These are phyloP conservation scores for Hura crepitans DNA, from an alignment of 441 rosid species.

Conservation along the genomic window DNA sequence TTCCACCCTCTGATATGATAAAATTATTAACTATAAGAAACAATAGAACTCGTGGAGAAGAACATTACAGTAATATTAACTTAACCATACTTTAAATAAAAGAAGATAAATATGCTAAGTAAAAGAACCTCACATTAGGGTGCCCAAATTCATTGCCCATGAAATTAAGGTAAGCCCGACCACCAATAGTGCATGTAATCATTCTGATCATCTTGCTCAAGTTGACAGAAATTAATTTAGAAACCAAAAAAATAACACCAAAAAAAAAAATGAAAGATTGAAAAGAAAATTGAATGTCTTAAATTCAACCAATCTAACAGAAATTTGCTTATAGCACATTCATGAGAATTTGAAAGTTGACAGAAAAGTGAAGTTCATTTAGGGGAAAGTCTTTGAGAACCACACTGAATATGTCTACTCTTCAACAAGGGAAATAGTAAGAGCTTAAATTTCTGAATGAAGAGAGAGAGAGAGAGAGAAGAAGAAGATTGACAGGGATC, in stretches of 20 bases:
- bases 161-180: conserved; percentile 85
- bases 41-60: conserved; percentile 14
- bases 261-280: background rate
- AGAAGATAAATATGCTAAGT: background rate
- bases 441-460: conserved; percentile 8
- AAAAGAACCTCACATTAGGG: conserved; percentile 54
- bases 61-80: conserved; percentile 12
- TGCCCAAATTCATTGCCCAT: conserved; percentile 99
- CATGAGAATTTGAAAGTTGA: background rate
- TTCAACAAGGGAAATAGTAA: conserved; percentile 9
- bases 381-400: background rate
- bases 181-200: conserved; percentile 79
- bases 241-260: conserved; percentile 12
- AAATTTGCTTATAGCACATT: background rate
- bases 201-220: conserved; percentile 75
- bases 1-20: conserved; percentile 67
- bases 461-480: conserved; percentile 11
- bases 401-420: background rate
- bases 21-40: conserved; percentile 31
- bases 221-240: conserved; percentile 28
- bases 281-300: background rate
- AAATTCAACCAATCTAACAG: conserved; percentile 1
- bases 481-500: background rate
- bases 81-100: background rate
- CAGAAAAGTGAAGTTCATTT: background rate